These are phyloP conservation scores for Hypoxylon sp. DNA, from an alignment of 2,329 filamentous ascomycete genomes.

Conservation along the genomic window DNA sequence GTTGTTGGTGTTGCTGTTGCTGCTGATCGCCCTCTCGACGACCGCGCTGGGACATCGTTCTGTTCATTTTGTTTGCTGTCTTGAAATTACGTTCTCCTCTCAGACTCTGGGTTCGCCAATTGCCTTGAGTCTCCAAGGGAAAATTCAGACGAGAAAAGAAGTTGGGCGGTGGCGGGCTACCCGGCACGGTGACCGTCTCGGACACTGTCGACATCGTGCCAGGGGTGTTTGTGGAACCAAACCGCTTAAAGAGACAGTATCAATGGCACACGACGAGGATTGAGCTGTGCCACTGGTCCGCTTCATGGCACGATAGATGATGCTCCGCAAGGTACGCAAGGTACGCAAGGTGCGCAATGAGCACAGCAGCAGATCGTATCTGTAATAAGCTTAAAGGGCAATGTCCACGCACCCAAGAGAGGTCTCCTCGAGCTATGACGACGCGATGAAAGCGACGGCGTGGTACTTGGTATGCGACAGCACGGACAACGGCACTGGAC, in stretches of 20 bases:
- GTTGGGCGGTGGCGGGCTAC: conserved; percentile 43
- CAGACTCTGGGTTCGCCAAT: conserved; percentile 50
- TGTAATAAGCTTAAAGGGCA: conserved; percentile 33
- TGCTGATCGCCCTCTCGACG: conserved; percentile 38
- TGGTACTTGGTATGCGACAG: conserved; percentile 18
- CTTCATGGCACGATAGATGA: conserved; percentile 23
- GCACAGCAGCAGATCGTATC: conserved; percentile 24
- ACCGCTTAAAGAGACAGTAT: conserved; percentile 32
- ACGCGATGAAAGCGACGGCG: conserved; percentile 21
- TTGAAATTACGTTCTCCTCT: conserved; percentile 50
- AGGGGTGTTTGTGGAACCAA: conserved; percentile 37
- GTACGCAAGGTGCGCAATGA: conserved; percentile 11
- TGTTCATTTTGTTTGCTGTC: conserved; percentile 18
- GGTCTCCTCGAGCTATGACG: conserved; percentile 17
- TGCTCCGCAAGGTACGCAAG: conserved; percentile 22
- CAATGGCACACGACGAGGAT: conserved; percentile 22
- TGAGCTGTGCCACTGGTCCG: conserved; percentile 23
- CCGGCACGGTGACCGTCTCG: conserved; percentile 38
- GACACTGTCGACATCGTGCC: conserved; percentile 37
- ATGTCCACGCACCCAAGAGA: conserved; percentile 27
- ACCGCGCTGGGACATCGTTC: conserved; percentile 31
- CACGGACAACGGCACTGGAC: conserved; percentile 19
- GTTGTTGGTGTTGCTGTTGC: too few species aligned
- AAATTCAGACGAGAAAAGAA: conserved; percentile 43
- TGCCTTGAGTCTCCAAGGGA: conserved; percentile 20